Evolutionary conservation across 345 rosid genomes (phyloP), one percentile per base, ranked within the genome.

Genomic region (Toxicodendron radicans): DNA sequence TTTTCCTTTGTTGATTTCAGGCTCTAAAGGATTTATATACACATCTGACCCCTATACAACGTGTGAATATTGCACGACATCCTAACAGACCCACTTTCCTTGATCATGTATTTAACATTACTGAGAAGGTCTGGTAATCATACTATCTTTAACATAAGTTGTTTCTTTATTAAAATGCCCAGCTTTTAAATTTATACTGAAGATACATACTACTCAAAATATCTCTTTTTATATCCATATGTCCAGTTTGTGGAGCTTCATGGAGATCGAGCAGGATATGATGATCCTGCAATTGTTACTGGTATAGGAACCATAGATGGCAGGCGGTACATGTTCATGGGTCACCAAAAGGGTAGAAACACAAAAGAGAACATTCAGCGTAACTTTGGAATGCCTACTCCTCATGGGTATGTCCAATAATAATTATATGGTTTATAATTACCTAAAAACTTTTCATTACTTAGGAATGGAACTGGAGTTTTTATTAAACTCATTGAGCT

Each of bases 361-460:
- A 91, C 99, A 65, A 95, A 95, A 85, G 99, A 95, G 79, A 90
- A 91, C 80, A 90, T 95, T 58, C 85, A 85, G 82, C 94, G 95
- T 54, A 95, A 95, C 83, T 95, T 95, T 84, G 99, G 99, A 71
- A 95, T 93, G 99, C 99, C 99, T 78, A 95, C 99, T 65, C 99
- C 99, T 60, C 99, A 93, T 67, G 99, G 98, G 99, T 95, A 90
- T 71, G 87, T 33, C 61, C 69, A 32, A 17, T 75, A 68, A 52
- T 61, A 68, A 20, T 53, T 74, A 32, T 41, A 35, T 64, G 32
- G 35, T 24, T 7, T 66, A 48, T 49, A 27, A 9, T 66, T 16
- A 18, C 41, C 17, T 24, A 2, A 10, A 32, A 30, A 38, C 12
- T 38, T 30, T 68, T 35, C 32, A 23, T 49, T 38, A 10, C n/a